Conservation (phyloP, 768 basidiomycete species). For the Neoboletus subvelutipes region DNA sequence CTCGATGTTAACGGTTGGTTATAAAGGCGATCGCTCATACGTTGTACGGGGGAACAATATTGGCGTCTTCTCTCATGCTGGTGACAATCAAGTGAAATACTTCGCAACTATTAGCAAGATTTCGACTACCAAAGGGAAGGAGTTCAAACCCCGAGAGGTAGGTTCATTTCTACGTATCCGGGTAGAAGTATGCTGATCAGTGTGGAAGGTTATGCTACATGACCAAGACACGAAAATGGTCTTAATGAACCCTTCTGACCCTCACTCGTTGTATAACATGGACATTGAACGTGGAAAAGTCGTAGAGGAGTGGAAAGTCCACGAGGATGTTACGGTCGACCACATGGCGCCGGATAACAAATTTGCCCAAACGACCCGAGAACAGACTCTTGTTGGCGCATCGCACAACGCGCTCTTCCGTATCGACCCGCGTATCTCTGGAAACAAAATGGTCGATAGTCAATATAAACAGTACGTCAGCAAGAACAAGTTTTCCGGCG, state of each 20-base stretch:
- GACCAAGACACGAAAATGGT: constrained; percentile 97
- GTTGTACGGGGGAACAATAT: constrained; percentile 91
- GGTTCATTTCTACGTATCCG: constrained; percentile 15
- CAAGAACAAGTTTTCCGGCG: constrained; percentile 94
- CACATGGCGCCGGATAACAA: constrained; percentile 93
- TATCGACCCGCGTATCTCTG: constrained; percentile 92
- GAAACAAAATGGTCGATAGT: constrained; percentile 89
- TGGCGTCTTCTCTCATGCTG: constrained; percentile 81
- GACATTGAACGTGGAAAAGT: constrained; percentile 95
- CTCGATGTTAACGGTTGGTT: constrained; percentile 88
- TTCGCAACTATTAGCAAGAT: constrained; percentile 85
- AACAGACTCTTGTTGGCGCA: constrained; percentile 90
- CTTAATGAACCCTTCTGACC: constrained; percentile 78
- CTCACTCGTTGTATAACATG: constrained; percentile 82
- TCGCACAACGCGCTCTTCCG: constrained; percentile 97
- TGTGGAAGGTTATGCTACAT: constrained; percentile 85
- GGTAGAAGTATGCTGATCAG: constrained; percentile 5
- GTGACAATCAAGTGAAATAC: constrained; percentile 74
- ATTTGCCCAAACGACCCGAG: constrained; percentile 88
- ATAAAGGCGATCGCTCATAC: constrained; percentile 93
- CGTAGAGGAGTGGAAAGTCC: constrained; percentile 99
- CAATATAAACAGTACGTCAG: constrained; percentile 95
- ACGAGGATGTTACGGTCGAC: constrained; percentile 81
- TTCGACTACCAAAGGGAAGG: constrained; percentile 73
- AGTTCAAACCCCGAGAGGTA: constrained; percentile 86